These are phyloP conservation scores for Naegleria gruberi DNA, from an alignment of 208 protist species.

Conservation along the genomic window DNA sequence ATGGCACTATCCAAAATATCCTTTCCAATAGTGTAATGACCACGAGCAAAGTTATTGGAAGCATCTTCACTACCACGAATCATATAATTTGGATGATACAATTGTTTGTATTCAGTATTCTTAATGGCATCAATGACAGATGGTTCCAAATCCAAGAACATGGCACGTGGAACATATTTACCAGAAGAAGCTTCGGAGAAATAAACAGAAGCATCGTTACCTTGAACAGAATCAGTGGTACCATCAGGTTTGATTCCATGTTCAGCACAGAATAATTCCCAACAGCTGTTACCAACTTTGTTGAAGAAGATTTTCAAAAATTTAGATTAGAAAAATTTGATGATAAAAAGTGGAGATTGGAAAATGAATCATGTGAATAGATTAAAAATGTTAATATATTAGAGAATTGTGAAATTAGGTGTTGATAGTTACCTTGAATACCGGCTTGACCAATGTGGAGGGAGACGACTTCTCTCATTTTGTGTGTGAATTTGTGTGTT, in stretches of 20 bases:
- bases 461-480: slow-evolving; percentile 81
- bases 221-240: slow-evolving; percentile 49
- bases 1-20: slow-evolving; percentile 86
- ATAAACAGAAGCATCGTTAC: slow-evolving; percentile 89
- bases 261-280: slow-evolving; percentile 79
- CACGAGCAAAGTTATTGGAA: slow-evolving; percentile 96
- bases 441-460: slow-evolving; percentile 92
- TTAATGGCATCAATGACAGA: slow-evolving; percentile 92
- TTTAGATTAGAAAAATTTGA: too few relatives aligned
- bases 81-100: slow-evolving; percentile 94
- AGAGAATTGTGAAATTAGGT: too few relatives aligned
- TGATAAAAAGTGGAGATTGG: too few relatives aligned
- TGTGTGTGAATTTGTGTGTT: background rate
- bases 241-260: slow-evolving; percentile 78
- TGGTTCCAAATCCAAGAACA: slow-evolving; percentile 94
- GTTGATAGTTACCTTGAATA: slow-evolving; percentile 56
- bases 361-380: too few relatives aligned
- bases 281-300: slow-evolving; percentile 94
- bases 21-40: slow-evolving; percentile 96
- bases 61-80: slow-evolving; percentile 94
- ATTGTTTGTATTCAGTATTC: slow-evolving; percentile 80
- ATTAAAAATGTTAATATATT: too few relatives aligned
- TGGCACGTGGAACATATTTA: slow-evolving; percentile 83
- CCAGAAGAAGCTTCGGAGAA: slow-evolving; percentile 81
- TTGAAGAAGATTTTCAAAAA: background rate